Evolutionary conservation across 2,329 filamentous ascomycete species (phyloP).

Genomic region (Ophiostoma tasmaniense): DNA sequence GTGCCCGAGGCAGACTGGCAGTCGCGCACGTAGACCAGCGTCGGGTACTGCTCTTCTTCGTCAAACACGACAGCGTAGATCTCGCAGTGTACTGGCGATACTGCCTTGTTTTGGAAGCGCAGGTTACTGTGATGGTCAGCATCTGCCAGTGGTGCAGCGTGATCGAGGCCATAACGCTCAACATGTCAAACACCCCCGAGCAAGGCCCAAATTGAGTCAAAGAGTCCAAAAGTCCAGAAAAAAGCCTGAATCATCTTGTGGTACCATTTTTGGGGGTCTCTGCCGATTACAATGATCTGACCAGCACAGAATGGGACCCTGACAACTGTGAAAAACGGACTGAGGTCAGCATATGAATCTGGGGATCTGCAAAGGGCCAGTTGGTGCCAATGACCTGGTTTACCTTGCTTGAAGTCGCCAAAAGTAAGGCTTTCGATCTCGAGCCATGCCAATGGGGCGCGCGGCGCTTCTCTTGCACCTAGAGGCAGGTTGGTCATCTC

Average conservation of each 20-base stretch:
- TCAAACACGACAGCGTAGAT: conserved; percentile 48
- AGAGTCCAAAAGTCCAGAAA: no score
- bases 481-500: background rate
- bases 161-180: background rate
- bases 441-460: conserved; percentile 13
- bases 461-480: background rate
- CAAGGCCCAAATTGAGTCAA: background rate
- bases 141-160: background rate
- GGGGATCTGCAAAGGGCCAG: background rate
- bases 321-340: conserved; percentile 12
- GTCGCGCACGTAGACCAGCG: conserved; percentile 47
- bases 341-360: background rate
- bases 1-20: conserved; percentile 47
- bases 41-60: conserved; percentile 17
- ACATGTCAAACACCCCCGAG: background rate
- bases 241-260: background rate
- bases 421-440: conserved; percentile 15
- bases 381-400: background rate
- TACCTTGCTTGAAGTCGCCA: conserved; percentile 19
- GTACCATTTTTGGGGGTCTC: conserved; percentile 25
- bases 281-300: conserved; percentile 24
- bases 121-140: conserved; percentile 28
- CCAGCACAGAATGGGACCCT: conserved; percentile 15
- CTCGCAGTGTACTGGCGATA: conserved; percentile 48
- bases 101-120: conserved; percentile 31